Conservation (phyloP, 2,329 filamentous ascomycete species). For the Aspergillus sp. region DNA sequence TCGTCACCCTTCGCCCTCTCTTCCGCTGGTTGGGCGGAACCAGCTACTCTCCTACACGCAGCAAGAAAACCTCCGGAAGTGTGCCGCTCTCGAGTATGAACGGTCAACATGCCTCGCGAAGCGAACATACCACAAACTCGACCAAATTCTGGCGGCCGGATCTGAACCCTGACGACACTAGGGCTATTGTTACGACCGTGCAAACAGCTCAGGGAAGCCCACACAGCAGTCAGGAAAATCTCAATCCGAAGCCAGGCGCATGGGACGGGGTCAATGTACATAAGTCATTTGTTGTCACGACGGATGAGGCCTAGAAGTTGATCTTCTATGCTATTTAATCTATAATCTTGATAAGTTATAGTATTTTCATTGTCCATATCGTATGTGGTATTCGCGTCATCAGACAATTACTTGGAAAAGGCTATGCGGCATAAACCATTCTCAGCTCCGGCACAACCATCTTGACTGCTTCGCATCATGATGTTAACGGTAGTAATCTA, state of each 20-base stretch:
- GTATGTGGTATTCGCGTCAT: neutral
- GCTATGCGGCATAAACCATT: neutral
- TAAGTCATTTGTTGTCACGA: slow-evolving; percentile 37
- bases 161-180: slow-evolving; percentile 29
- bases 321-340: neutral
- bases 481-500: no score
- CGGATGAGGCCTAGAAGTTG: slow-evolving; percentile 22
- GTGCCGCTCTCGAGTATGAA: slow-evolving; percentile 36
- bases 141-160: slow-evolving; percentile 37
- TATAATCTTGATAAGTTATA: neutral
- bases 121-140: slow-evolving; percentile 23
- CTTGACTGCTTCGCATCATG: no score
- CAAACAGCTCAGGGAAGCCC: slow-evolving; percentile 30
- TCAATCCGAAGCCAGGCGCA: slow-evolving; percentile 30
- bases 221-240: slow-evolving; percentile 37
- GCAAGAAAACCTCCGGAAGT: slow-evolving; percentile 30
- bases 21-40: slow-evolving; percentile 43
- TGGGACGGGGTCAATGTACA: slow-evolving; percentile 37
- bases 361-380: neutral
- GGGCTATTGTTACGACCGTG: slow-evolving; percentile 31
- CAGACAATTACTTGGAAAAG: neutral
- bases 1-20: slow-evolving; percentile 54
- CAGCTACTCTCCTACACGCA: slow-evolving; percentile 28
- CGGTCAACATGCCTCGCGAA: slow-evolving; percentile 17
- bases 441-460: no score